Percentiles rank a stretch among this genome's conserved stretches.
Conservation (phyloP, 768 basidiomycete species). For the Termitomyces sp. region DNA sequence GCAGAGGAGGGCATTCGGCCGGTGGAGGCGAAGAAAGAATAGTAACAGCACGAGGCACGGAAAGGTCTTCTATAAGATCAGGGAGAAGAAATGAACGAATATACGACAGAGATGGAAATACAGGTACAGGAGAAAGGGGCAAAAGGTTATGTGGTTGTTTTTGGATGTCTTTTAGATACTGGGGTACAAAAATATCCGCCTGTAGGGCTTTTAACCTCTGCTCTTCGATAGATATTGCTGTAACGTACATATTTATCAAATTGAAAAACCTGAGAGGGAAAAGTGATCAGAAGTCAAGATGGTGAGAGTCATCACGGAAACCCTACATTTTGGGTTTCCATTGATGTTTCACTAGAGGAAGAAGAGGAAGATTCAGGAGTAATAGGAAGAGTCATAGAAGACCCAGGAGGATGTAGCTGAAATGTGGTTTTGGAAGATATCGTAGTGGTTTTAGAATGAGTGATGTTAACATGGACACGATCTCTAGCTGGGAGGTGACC, state of each 20-base stretch:
- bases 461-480: constrained; percentile 10
- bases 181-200: constrained; percentile 45
- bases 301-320: background rate
- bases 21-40: constrained; percentile 25
- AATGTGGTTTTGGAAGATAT: constrained; percentile 5
- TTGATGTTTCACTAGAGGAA: constrained; percentile 1
- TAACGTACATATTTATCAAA: constrained; percentile 43
- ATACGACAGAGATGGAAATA: constrained; percentile 38
- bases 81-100: constrained; percentile 34
- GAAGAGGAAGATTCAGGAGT: constrained; percentile 2
- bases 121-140: constrained; percentile 34
- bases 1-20: constrained; percentile 21
- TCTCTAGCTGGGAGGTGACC: constrained; percentile 24
- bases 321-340: constrained; percentile 13
- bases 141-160: constrained; percentile 35
- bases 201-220: constrained; percentile 11
- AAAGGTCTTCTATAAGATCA: constrained; percentile 26
- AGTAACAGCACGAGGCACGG: constrained; percentile 16
- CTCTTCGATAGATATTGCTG: background rate
- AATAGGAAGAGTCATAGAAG: constrained; percentile 9
- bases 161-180: constrained; percentile 46
- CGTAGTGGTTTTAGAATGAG: constrained; percentile 9
- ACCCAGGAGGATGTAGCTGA: constrained; percentile 16
- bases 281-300: background rate
- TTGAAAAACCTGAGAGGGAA: constrained; percentile 16